A percentile compares a stretch with the other conserved stretches of the same genome.
Conservation (phyloP, 257 asterid genomes). For the Gentiana macrophylla region DNA sequence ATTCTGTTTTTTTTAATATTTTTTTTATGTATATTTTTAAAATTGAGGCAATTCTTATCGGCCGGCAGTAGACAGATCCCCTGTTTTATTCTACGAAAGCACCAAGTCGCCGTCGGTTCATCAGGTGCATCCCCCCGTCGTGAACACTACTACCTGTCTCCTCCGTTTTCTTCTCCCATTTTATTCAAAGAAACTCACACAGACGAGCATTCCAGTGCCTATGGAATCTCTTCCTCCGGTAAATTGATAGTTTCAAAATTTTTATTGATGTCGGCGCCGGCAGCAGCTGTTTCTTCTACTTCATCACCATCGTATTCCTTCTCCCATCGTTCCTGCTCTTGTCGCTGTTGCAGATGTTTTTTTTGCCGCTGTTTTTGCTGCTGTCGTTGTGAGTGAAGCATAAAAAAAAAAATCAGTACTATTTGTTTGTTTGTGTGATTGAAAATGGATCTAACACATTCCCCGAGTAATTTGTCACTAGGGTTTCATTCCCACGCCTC, state of each 20-base stretch:
- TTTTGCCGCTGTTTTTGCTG: constrained; percentile 3
- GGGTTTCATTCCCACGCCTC: constrained; percentile 58
- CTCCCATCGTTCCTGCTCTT: constrained; percentile 3
- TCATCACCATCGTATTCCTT: no score
- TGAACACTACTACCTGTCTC: no score
- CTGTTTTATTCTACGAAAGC: no score
- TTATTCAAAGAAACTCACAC: no score
- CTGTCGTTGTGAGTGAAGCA: constrained; percentile 2
- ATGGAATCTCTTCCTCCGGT: neutral
- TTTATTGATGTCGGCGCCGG: neutral
- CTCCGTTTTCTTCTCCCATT: no score
- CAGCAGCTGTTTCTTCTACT: neutral
- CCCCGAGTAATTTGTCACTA: constrained; percentile 32
- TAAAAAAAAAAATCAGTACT: neutral
- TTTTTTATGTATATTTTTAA: no score
- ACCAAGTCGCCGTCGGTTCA: no score
- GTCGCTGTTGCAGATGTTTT: neutral
- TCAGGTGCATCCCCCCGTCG: no score
- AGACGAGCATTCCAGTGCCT: neutral
- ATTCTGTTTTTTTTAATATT: no score
- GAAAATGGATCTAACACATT: constrained; percentile 7
- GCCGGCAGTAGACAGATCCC: no score
- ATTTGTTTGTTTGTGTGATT: neutral
- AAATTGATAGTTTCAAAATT: neutral
- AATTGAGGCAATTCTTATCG: no score